These are phyloP conservation scores for Lepidium sativum DNA, from an alignment of 345 rosid species.

Conservation along the genomic window DNA sequence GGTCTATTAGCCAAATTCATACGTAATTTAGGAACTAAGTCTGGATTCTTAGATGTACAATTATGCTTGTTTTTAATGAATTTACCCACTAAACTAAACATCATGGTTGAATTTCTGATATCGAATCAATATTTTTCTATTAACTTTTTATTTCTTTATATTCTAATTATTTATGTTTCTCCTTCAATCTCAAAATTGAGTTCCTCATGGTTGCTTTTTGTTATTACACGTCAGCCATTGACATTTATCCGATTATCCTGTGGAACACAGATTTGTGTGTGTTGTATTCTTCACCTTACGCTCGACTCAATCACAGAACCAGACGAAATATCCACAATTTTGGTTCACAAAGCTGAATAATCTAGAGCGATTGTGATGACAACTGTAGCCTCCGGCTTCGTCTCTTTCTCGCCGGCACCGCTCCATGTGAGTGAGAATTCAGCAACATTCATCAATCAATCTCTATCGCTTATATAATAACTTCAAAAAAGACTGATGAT, in stretches of 20 bases:
- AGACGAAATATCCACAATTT: neutral
- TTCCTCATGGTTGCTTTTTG: no score
- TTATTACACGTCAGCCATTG: neutral
- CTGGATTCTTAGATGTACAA: no score
- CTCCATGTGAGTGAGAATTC: neutral
- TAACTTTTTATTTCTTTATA: no score
- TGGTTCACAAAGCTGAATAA: neutral
- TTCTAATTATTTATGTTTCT: no score
- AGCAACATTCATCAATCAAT: neutral
- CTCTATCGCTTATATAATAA: neutral
- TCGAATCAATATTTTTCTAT: no score
- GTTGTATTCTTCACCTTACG: slow-evolving; percentile 6
- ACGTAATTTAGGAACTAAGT: no score
- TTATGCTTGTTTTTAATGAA: no score
- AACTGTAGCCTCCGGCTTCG: slow-evolving; percentile 7
- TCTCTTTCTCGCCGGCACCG: slow-evolving; percentile 8
- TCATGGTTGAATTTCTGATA: no score
- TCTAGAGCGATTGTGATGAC: slow-evolving; percentile 11
- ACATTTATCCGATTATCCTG: neutral
- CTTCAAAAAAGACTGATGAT: neutral
- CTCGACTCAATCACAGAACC: neutral
- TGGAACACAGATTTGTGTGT: neutral
- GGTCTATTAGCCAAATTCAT: no score
- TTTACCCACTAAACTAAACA: no score
- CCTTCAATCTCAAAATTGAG: no score